Base-by-base conservation (phyloP, 2,329 filamentous ascomycete genomes). In the Triangularia setosa region DNA sequence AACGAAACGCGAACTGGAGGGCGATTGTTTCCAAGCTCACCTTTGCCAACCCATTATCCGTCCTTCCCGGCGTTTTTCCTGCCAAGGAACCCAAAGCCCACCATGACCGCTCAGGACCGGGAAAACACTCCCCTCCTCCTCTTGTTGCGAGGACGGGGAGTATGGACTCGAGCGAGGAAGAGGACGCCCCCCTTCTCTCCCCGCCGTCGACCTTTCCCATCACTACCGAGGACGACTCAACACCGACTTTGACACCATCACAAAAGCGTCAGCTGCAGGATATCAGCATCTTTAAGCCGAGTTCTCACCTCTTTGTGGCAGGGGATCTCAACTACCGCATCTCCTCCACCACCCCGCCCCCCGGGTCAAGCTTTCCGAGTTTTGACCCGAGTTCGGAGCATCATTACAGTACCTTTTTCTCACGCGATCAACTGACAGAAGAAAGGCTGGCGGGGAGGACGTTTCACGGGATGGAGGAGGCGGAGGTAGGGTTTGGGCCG, bases 321-420 rank as follows among this genome's bases (percentile, higher is more conserved):
- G 95, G 95, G 24, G 95, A 99, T 75, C 84, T 99, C 65, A 99
- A 99, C 80, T 99, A 99, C 78, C 90, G 95, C 69, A 96, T 94
- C 18, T 87, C 88, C 7, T 84, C 87, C 67, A 83, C 81, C 0
- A 79, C 83, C 0, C 93, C 93, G 0, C 79, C 81, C 0, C 79
- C 84, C 0, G 77, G 81, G 2, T 87, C 91, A 59, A 80, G 72
- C 58, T 92, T 84, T 85, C 95, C 70, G 76, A 89, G 75, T 79
- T 82, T 73, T 71, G 83, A 77, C 74, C 83, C 72, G 64, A 81
- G 84, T 23, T 85, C 86, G 6, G 75, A 79, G 25, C 77, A 84
- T 53, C 86, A 94, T 76, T 93, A 86, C 73, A 81, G 83, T 0
- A 79, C 82, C 21, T 88, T 96, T 64, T 82, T 97, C 44, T 77